A percentile compares a stretch with the other conserved stretches of the same genome.
Conservation (phyloP, 768 basidiomycete species). For the Cytidiella melzeri region DNA sequence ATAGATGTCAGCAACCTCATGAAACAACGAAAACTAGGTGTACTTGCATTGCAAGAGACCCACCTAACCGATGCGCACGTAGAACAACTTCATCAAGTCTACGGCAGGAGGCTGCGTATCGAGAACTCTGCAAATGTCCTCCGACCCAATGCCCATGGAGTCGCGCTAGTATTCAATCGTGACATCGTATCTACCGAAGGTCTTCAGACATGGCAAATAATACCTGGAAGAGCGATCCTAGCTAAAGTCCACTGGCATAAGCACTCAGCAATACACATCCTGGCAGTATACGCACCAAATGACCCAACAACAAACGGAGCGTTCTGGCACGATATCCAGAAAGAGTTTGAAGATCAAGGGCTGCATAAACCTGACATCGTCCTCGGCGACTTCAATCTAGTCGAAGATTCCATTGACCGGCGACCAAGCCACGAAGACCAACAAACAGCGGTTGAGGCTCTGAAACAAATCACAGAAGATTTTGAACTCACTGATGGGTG, state of each 20-base stretch:
- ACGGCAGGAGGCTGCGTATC: neutral
- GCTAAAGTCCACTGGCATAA: slow-evolving; percentile 7
- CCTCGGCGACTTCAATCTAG: slow-evolving; percentile 15
- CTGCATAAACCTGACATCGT: slow-evolving; percentile 10
- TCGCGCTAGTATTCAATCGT: slow-evolving; percentile 1
- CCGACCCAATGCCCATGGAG: neutral
- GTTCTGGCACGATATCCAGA: slow-evolving; percentile 13
- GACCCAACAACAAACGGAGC: slow-evolving; percentile 3
- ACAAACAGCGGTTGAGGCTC: neutral
- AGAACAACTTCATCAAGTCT: neutral
- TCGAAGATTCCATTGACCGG: slow-evolving; percentile 14
- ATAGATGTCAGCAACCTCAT: neutral
- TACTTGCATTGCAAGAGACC: neutral
- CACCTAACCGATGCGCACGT: neutral
- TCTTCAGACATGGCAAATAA: neutral
- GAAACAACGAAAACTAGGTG: neutral
- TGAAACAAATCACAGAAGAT: neutral
- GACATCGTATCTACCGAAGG: neutral
- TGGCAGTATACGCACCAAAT: slow-evolving; percentile 16
- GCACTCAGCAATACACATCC: neutral
- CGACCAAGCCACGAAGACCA: slow-evolving; percentile 10
- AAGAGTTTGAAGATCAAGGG: neutral
- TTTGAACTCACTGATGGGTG: slow-evolving; percentile 8
- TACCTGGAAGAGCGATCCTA: slow-evolving; percentile 9
- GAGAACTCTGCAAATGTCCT: neutral